Percentiles rank a stretch among this genome's conserved stretches.
phyloP scores from a whole-genome alignment of 1,284 basidiomycete species.

The Trichosporon sp. region DNA sequence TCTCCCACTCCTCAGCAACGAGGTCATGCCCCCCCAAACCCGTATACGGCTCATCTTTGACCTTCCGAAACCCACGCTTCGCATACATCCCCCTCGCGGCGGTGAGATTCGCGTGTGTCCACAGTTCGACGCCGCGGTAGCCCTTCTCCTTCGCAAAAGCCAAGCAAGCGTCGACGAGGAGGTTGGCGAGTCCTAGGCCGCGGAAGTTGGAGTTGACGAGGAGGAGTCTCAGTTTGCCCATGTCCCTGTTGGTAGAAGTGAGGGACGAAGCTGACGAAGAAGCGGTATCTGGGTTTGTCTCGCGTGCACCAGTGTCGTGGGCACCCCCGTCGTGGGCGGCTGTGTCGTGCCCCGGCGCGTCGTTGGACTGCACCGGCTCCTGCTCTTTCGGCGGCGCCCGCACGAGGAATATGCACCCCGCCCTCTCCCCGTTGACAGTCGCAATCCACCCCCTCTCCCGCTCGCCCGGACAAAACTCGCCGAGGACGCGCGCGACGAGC shows the following conservation, averaged over 20 bases:
- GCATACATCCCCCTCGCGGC: conserved; percentile 27
- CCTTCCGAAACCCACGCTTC: conserved; percentile 25
- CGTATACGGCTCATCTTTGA: not conserved
- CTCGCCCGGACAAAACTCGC: conserved; percentile 2
- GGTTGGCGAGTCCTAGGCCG: no score
- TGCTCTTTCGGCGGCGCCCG: not conserved
- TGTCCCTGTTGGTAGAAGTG: conserved; percentile 7
- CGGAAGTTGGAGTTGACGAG: no score
- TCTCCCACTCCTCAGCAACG: conserved; percentile 26
- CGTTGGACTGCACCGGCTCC: no score
- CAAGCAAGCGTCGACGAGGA: no score
- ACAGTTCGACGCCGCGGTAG: conserved; percentile 26
- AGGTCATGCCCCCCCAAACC: conserved; percentile 13
- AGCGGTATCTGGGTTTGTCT: no score
- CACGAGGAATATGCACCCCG: conserved; percentile 27
- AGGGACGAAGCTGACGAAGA: no score
- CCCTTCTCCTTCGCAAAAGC: conserved; percentile 10
- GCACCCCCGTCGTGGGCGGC: no score
- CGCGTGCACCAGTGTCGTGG: no score
- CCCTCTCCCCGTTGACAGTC: conserved; percentile 24
- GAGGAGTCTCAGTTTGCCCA: not conserved
- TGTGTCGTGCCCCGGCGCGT: no score
- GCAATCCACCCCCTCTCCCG: conserved; percentile 28
- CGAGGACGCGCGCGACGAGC: conserved; percentile 23
- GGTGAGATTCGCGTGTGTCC: conserved; percentile 28